phyloP scores from a whole-genome alignment of 2,329 filamentous ascomycete species.

The Endothia cerciana region DNA sequence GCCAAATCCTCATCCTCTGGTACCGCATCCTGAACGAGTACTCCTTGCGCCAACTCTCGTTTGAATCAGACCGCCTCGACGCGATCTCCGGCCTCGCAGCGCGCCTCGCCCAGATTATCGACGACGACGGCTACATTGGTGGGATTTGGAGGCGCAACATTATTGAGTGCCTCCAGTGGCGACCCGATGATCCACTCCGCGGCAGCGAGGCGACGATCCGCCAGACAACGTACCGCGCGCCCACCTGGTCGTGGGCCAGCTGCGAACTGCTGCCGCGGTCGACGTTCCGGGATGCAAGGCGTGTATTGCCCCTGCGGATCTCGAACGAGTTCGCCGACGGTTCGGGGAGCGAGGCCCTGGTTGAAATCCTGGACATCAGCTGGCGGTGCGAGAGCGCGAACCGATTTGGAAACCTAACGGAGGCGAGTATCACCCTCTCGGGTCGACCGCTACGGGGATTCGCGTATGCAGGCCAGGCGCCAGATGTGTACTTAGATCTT shows the following conservation, averaged over 20 bases:
- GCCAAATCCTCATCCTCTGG: constrained; percentile 9
- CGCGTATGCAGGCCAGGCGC: neutral
- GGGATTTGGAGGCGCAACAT: constrained; percentile 6
- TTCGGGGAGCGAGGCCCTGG: neutral
- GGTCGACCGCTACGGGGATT: neutral
- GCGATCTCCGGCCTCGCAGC: constrained; percentile 17
- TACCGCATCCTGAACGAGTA: constrained; percentile 15
- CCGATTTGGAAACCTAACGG: neutral
- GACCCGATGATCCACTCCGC: neutral
- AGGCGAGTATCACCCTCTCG: neutral
- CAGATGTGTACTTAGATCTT: neutral
- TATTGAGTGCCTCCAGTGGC: constrained; percentile 17
- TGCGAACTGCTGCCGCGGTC: constrained; percentile 13
- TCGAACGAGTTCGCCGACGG: constrained; percentile 6
- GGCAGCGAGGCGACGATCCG: neutral
- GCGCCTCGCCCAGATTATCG: neutral
- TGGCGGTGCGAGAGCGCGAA: neutral
- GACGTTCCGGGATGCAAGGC: constrained; percentile 1
- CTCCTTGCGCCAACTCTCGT: constrained; percentile 13
- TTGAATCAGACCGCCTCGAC: constrained; percentile 15
- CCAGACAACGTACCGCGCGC: constrained; percentile 4
- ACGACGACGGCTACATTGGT: constrained; percentile 13
- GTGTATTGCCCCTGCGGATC: neutral
- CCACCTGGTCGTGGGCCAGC: constrained; percentile 19
- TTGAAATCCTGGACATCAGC: neutral